Base-by-base conservation (phyloP, 169 alveolate species). In the Eimeria necatrix region DNA sequence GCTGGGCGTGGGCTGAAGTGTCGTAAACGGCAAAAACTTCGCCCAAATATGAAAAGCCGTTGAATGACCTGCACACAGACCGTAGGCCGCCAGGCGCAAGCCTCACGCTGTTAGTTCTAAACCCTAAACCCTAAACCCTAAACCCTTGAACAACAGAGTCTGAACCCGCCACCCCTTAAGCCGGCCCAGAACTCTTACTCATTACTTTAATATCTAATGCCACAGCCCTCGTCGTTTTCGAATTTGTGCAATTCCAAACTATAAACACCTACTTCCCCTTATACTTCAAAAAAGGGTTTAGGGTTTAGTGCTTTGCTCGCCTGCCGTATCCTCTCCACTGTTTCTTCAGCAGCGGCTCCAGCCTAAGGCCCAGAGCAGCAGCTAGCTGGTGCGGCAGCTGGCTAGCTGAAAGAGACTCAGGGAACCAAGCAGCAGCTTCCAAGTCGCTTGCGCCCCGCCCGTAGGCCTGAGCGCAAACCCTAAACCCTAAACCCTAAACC, bases 11-110 rank as follows among this genome's bases (percentile, higher is more conserved):
- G 78, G 46, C n/a, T n/a, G 46, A 10, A 10, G 68, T 14, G 32
- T 68, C 78, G 2, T 14, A 68, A 10, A 68, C 78, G n/a, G 78
- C 78, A n/a, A 68, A 68, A n/a, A 68, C 78, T 68, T 68, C 78
- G n/a, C 46, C 32, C 46, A 12, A 8, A 52, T 68, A 68, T 7
- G 78, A 68, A n/a, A 68, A 68, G n/a, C 78, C 78, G 32, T 24
- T 68, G 32, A 68, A n/a, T 8, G 78, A 68, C 78, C 78, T 68
- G 78, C 3, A 32, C 41, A 32, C 41, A 32, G 41, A 32, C 41
- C 41, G 41, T 32, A 32, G 41, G 41, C 41, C 41, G 41, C 41
- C 41, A 32, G 3, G 41, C 41, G 41, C 41, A 32, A 32, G 41
- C 41, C 41, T 32, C 41, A 32, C 41, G 41, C 41, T 32, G 41